A percentile compares a stretch with the other conserved stretches of the same genome.
Conservation (phyloP, 345 rosid genomes). For the Euphorbia peplus region DNA sequence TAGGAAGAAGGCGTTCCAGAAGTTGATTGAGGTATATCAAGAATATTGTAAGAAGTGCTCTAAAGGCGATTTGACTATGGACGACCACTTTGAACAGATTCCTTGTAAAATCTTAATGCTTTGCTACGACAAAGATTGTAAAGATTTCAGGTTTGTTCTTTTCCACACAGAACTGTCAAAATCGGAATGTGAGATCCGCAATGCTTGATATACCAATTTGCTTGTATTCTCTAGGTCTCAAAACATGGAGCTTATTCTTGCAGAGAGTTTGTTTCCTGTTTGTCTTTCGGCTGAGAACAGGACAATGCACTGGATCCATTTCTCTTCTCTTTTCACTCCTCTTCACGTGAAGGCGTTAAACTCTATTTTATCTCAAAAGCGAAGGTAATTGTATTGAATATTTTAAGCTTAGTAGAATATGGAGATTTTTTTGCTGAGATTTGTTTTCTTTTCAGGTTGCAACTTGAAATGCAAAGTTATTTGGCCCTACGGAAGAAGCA, state of each 20-base stretch:
- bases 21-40: constrained; percentile 75
- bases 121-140: constrained; percentile 67
- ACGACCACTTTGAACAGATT: constrained; percentile 71
- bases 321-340: constrained; percentile 64
- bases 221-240: constrained; percentile 53
- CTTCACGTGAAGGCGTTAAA: constrained; percentile 61
- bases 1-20: constrained; percentile 78
- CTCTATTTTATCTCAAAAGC: constrained; percentile 67
- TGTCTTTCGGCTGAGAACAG: constrained; percentile 58
- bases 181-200: neutral
- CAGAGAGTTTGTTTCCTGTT: constrained; percentile 66
- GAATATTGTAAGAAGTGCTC: constrained; percentile 75
- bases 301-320: constrained; percentile 73
- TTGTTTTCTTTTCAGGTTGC: constrained; percentile 58
- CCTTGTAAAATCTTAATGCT: constrained; percentile 83
- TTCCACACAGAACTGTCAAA: constrained; percentile 16
- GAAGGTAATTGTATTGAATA: constrained; percentile 48
- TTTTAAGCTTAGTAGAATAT: neutral
- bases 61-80: constrained; percentile 51
- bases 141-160: constrained; percentile 59
- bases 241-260: constrained; percentile 66
- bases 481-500: constrained; percentile 55
- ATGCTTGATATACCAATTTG: neutral
- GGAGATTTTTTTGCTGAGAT: constrained; percentile 18
- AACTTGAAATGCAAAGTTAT: constrained; percentile 61